Evolutionary conservation across 2,329 filamentous ascomycete genomes (phyloP).

Genomic region (Aspergillus novoparasiticus): DNA sequence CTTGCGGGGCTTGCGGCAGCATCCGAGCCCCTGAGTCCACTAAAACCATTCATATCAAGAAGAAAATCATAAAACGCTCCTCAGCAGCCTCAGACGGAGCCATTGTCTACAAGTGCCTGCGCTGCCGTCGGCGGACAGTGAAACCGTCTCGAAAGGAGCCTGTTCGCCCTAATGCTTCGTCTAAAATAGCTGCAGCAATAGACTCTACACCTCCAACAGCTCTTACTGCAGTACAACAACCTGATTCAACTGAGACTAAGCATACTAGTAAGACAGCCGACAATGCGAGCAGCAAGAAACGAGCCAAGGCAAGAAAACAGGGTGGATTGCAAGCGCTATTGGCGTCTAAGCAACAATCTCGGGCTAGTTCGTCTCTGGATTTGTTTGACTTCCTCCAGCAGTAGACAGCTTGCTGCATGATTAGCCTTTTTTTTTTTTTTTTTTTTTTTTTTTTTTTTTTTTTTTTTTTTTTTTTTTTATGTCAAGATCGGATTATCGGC

Average conservation of each 20-base stretch:
- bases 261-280: slow-evolving; percentile 29
- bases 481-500: slow-evolving; percentile 25
- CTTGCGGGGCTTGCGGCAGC: slow-evolving; percentile 46
- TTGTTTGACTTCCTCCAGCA: slow-evolving; percentile 58
- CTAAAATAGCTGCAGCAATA: slow-evolving; percentile 15
- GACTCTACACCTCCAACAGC: slow-evolving; percentile 14
- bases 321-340: slow-evolving; percentile 57
- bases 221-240: slow-evolving; percentile 12
- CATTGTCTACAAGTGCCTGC: slow-evolving; percentile 40
- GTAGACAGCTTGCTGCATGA: slow-evolving; percentile 9
- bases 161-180: slow-evolving; percentile 13
- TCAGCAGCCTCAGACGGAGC: slow-evolving; percentile 24
- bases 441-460: slow-evolving; percentile 15
- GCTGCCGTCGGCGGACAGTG: slow-evolving; percentile 39
- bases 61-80: slow-evolving; percentile 18
- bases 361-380: slow-evolving; percentile 44
- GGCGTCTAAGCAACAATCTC: slow-evolving; percentile 43
- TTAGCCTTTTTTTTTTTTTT: slow-evolving; percentile 8
- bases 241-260: slow-evolving; percentile 9
- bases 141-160: slow-evolving; percentile 25
- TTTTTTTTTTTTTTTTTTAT: slow-evolving; percentile 19
- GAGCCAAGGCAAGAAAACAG: slow-evolving; percentile 57
- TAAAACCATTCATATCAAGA: slow-evolving; percentile 30
- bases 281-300: slow-evolving; percentile 56
- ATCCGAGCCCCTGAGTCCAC: slow-evolving; percentile 35